Evolutionary conservation across 352 stramenopile genomes (phyloP), one percentile per base, ranked within the genome.

Genomic region (Phytophthora citrophthora): DNA sequence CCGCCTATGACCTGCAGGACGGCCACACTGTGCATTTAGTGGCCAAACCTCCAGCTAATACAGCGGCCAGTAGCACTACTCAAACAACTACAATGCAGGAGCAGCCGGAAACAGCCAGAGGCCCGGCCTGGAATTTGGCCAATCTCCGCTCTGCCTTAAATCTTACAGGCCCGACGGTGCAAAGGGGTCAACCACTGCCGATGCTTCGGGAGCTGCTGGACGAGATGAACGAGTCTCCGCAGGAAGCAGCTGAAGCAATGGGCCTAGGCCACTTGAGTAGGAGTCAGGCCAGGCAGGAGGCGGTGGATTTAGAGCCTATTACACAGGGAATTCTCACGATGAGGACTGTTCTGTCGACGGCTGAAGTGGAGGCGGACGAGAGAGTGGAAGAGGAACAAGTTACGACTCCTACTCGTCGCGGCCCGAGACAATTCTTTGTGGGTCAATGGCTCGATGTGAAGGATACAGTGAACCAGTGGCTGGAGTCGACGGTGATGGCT

Each of bases 391-490:
- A 59, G 10, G 1, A 63, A 44, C 39, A 26, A 6, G n/a, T 45
- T 10, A 15, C 12, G 46, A 44, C 32, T 29, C 39, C 40, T 11
- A 49, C 68, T 3, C 68, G 55, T 1, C 77, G 85, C 31, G 69
- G 76, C 2, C 73, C 64, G 1, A 71, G 86, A 7, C 76, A 70
- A 15, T 93, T 94, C 58, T 92, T 90, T 61, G 77, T 96, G 18
- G 97, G 97, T 0, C 97, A 99, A 70, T 99, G 96, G 96, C 74
- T 99, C 4, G 97, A 99, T 75, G 94, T 97, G 24, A 91, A 97
- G 55, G 97, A 99, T 72, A 99, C 97, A 0, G 96, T 99, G 24
- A 97, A 98, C 72, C 96, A 99, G 60, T 99, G 97, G 97, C 76
- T 99, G 1, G 97, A 99, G 81, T 97, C 94, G 18, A 99, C 97